Evolutionary conservation across 805 yeast species (phyloP).

Genomic region (Metschnikowia reukaufii): DNA sequence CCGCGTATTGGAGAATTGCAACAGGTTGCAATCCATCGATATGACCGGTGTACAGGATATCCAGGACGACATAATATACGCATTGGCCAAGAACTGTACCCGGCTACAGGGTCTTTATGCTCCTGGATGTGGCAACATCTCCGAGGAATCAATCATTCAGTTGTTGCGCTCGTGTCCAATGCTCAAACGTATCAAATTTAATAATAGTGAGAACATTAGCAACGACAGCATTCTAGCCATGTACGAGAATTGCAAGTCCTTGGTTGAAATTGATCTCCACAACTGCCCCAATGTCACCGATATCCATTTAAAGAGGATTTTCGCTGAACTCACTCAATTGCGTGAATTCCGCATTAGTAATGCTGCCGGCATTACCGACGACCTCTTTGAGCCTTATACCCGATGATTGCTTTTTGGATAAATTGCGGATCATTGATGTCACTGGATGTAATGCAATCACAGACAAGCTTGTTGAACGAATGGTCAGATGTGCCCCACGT

Average conservation of each 20-base stretch:
- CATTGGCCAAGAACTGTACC: constrained; percentile 69
- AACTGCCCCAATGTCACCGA: constrained; percentile 76
- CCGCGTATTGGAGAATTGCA: constrained; percentile 61
- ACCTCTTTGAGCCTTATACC: constrained; percentile 58
- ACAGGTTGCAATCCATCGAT: constrained; percentile 79
- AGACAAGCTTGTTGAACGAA: constrained; percentile 70
- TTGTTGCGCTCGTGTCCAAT: constrained; percentile 65
- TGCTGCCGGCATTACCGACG: constrained; percentile 68
- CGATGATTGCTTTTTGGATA: constrained; percentile 50
- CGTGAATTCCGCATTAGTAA: constrained; percentile 83
- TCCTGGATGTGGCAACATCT: constrained; percentile 74
- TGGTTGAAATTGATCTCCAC: constrained; percentile 89
- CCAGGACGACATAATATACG: constrained; percentile 64
- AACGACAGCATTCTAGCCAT: constrained; percentile 61
- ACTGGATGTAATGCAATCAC: constrained; percentile 81
- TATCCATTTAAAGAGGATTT: constrained; percentile 53
- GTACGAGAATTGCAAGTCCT: constrained; percentile 68
- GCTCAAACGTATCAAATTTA: constrained; percentile 79
- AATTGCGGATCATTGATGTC: constrained; percentile 77
- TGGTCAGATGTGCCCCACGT: constrained; percentile 78
- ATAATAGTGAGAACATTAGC: constrained; percentile 65
- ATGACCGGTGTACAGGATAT: constrained; percentile 70
- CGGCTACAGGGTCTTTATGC: constrained; percentile 88
- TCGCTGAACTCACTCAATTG: constrained; percentile 63
- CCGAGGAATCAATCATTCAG: constrained; percentile 59